Base-by-base conservation (phyloP, 352 stramenopile species). In the Phytophthora sp. region DNA sequence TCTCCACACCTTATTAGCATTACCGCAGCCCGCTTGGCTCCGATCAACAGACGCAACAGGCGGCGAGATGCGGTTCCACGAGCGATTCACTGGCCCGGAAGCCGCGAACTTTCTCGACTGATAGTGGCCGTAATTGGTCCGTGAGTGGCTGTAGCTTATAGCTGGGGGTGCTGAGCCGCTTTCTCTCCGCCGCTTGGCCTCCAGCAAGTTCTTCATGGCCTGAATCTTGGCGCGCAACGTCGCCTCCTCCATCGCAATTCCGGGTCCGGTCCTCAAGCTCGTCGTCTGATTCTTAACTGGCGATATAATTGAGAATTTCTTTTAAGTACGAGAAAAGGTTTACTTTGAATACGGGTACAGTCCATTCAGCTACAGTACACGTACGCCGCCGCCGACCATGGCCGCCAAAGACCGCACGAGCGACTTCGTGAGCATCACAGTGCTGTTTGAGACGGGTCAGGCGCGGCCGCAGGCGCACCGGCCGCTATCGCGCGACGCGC, bases 341-440 rank as follows among this genome's bases (percentile, higher is more conserved):
- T n/a, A n/a, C n/a, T n/a, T n/a, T n/a, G n/a, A n/a, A n/a, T n/a
- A n/a, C n/a, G n/a, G n/a, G n/a, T n/a, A 42, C 24, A 4, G 35
- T 42, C 24, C 24, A 9, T 26, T 27, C 16, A 41, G 35, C 30
- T 47, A 33, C 50, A 33, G 16, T 27, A n/a, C 24, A 24, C 30
- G 13, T 57, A 57, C 5, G 15, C 5, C 4, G 55, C 63, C 54
- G 54, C 59, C 18, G 61, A 45, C 53, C 4, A 88, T 75, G 78
- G n/a, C n/a, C n/a, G n/a, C n/a, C n/a, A n/a, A n/a, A n/a, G 86
- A 95, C 72, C 82, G 85, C 24, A 95, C 86, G 65, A 86, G 79
- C 72, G 84, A 95, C 69, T 95, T 95, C 44, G 84, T 93, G 45
- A 83, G 86, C 61, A 92, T 95, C 67, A 86, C 82, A 42, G 79